A percentile compares a stretch with the other conserved stretches of the same genome.
These are phyloP conservation scores for Fistulifera solaris DNA, from an alignment of 108 stramenopile genomes.

Conservation along the genomic window DNA sequence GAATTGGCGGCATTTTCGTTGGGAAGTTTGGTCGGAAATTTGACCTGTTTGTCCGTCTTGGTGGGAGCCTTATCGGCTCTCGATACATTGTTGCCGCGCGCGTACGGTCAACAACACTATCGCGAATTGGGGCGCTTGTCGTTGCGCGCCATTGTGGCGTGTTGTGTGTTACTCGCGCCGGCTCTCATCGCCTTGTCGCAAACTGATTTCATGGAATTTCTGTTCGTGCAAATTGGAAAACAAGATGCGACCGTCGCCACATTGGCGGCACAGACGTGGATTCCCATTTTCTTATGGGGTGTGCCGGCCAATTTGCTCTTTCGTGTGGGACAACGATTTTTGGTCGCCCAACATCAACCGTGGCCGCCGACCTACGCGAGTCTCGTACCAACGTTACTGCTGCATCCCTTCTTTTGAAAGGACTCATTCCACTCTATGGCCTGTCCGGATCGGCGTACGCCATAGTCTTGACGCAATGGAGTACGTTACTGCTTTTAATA, in stretches of 20 bases:
- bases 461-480: constrained; percentile 30
- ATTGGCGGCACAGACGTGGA: constrained; percentile 28
- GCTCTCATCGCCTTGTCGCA: constrained; percentile 24
- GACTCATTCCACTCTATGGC: constrained; percentile 19
- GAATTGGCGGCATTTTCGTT: constrained; percentile 41
- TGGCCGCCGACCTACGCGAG: constrained; percentile 21
- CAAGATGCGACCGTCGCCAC: constrained; percentile 25
- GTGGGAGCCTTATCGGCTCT: constrained; percentile 32
- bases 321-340: constrained; percentile 30
- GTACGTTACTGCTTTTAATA: constrained; percentile 17
- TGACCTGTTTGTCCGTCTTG: constrained; percentile 36
- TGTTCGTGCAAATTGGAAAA: constrained; percentile 24
- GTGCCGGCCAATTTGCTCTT: constrained; percentile 31
- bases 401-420: constrained; percentile 30
- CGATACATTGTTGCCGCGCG: constrained; percentile 40
- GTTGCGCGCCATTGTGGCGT: constrained; percentile 24
- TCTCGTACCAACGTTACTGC: constrained; percentile 16
- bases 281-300: constrained; percentile 29
- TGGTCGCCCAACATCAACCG: constrained; percentile 29
- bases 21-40: constrained; percentile 36
- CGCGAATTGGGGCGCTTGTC: constrained; percentile 32
- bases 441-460: constrained; percentile 27
- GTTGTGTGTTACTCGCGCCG: constrained; percentile 16
- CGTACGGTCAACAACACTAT: constrained; percentile 22
- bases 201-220: constrained; percentile 7